Evolutionary conservation across 2,329 filamentous ascomycete species (phyloP).

Genomic region (Fusarium kyushuense): DNA sequence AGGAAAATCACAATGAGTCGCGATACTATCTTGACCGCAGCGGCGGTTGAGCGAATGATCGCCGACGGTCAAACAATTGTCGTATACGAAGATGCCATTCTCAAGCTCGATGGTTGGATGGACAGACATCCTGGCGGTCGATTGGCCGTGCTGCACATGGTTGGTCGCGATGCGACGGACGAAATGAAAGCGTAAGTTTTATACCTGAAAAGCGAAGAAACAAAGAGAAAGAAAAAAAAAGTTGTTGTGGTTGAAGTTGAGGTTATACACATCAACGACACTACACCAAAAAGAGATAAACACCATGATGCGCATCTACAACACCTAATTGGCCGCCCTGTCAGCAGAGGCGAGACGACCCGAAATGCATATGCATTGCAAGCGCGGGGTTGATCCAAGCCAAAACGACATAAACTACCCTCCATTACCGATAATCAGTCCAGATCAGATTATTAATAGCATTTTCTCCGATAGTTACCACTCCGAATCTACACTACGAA

Average conservation of each 20-base stretch:
- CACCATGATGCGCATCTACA: background rate
- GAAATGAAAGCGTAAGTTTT: constrained; percentile 52
- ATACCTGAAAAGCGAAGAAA: background rate
- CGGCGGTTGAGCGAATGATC: constrained; percentile 64
- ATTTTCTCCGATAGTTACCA: constrained; percentile 64
- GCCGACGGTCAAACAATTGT: constrained; percentile 67
- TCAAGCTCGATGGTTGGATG: constrained; percentile 70
- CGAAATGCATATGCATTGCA: background rate
- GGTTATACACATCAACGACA: constrained; percentile 1
- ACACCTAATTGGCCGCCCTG: constrained; percentile 31
- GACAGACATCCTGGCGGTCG: constrained; percentile 69
- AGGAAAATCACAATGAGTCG: constrained; percentile 50
- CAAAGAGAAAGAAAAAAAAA: background rate
- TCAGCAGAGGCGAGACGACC: background rate
- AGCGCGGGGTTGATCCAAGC: constrained; percentile 10
- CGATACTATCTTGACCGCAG: constrained; percentile 58
- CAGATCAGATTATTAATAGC: constrained; percentile 32
- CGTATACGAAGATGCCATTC: constrained; percentile 65
- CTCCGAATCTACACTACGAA: constrained; percentile 62
- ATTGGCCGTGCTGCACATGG: constrained; percentile 69
- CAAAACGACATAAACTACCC: background rate
- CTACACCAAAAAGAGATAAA: constrained; percentile 13
- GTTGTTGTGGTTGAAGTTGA: constrained; percentile 2
- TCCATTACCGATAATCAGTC: constrained; percentile 1
- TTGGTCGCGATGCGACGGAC: constrained; percentile 54